Percentiles rank a stretch among this genome's conserved stretches.
Evolutionary conservation across 306 rosid species (phyloP).

Genomic region (Ceratonia siliqua): DNA sequence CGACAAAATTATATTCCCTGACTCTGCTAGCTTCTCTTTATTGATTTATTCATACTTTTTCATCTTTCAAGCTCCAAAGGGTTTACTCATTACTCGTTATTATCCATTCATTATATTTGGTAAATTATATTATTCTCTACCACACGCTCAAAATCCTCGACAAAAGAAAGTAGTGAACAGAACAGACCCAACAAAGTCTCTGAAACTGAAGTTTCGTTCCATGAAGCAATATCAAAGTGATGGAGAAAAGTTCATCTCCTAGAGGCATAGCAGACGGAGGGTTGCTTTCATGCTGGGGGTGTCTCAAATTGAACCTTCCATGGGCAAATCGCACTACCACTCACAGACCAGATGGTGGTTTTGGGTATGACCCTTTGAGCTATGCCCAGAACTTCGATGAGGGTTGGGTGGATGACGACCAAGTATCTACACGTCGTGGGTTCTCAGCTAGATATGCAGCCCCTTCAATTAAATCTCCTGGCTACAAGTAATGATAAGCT

Average conservation of each 20-base stretch:
- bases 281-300: slow-evolving; percentile 60
- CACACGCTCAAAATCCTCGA: slow-evolving; percentile 47
- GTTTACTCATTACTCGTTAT: not conserved
- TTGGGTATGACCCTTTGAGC: slow-evolving; percentile 69
- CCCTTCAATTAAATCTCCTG: slow-evolving; percentile 40
- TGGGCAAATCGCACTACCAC: slow-evolving; percentile 38
- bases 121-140: slow-evolving; percentile 35
- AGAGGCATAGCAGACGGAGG: slow-evolving; percentile 26
- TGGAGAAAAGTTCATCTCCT: slow-evolving; percentile 52
- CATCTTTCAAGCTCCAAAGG: not conserved
- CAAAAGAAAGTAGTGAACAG: not conserved
- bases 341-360: slow-evolving; percentile 44
- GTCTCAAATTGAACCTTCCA: slow-evolving; percentile 64
- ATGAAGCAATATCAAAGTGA: slow-evolving; percentile 26
- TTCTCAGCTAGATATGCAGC: slow-evolving; percentile 73
- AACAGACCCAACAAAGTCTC: slow-evolving; percentile 1
- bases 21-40: not conserved
- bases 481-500: slow-evolving; percentile 18
- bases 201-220: slow-evolving; percentile 24
- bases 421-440: slow-evolving; percentile 41
- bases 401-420: slow-evolving; percentile 48
- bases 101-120: not conserved
- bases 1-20: slow-evolving; percentile 21
- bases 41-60: not conserved
- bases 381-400: slow-evolving; percentile 81